Base-by-base conservation (phyloP, 805 yeast genomes). In the Deakozyma indianensis region DNA sequence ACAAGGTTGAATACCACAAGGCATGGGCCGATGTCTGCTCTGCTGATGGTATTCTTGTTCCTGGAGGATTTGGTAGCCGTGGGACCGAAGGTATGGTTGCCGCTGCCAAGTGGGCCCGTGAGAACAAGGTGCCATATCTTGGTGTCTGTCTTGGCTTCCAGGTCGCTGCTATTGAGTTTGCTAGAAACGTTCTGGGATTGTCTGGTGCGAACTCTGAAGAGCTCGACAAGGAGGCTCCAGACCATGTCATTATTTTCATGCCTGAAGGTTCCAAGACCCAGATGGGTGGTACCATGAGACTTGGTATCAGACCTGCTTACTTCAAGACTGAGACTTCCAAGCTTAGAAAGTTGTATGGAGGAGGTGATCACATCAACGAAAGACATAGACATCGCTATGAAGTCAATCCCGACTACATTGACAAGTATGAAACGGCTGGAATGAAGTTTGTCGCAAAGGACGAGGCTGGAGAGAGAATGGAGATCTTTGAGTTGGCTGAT, bases 331-430 rank as follows among this genome's bases (percentile, higher is more conserved):
- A 80, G 51, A 69, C 78, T 75, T 75, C 85, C 42, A 73, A 69
- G 51, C 75, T 92, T 57, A 78, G 83, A 64, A 74, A 77, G 65
- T 70, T 90, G 45, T 90, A 90, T 62, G 94, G 92, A 47, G 78
- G 75, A 48, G 71, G 72, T 23, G 72, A 69, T 1, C 67, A 73
- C 41, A 88, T 87, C 43, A 70, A 70, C 50, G 99, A 92, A 70
- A 84, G 99, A 74, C 99, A 92, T 65, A 83, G 99, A 71, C 99
- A 92, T 66, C 80, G 99, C 69, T 92, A 92, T 64, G 99, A 92
- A 66, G 84, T 92, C 56, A 90, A 88, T 66, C 99, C 98, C 15
- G 75, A 74, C 51, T 70, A 84, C 54, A 80, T 88, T 51, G 69
- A 66, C 16, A 65, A 68, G 41, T 74, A 90, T 50, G 97, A 92